Conservation (phyloP, 345 rosid genomes). For the Microthlaspi erraticum region DNA sequence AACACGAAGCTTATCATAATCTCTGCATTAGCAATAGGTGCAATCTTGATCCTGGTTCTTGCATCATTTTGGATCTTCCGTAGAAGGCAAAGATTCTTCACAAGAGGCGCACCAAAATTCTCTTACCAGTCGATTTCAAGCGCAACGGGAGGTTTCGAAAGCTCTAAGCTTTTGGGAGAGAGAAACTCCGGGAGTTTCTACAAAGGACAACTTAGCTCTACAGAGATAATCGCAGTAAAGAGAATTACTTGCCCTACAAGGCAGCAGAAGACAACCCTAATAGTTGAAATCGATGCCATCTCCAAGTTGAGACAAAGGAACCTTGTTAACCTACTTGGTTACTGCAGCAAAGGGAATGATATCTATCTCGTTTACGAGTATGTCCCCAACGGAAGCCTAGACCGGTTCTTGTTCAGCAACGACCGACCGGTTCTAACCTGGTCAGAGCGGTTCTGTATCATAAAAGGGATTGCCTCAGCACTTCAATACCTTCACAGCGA, state of each 20-base stretch:
- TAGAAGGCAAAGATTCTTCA: neutral
- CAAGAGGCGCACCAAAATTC: slow-evolving; percentile 24
- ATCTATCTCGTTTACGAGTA: slow-evolving; percentile 54
- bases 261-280: slow-evolving; percentile 29
- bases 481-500: slow-evolving; percentile 58
- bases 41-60: neutral
- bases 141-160: slow-evolving; percentile 30
- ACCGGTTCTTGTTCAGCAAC: slow-evolving; percentile 47
- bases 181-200: slow-evolving; percentile 34
- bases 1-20: slow-evolving; percentile 25
- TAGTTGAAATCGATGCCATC: slow-evolving; percentile 15
- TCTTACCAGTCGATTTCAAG: slow-evolving; percentile 33
- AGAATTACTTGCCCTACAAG: slow-evolving; percentile 33
- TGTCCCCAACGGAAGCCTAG: slow-evolving; percentile 58
- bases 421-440: slow-evolving; percentile 47
- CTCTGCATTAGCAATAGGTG: neutral
- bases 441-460: slow-evolving; percentile 51
- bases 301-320: slow-evolving; percentile 50
- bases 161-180: slow-evolving; percentile 31
- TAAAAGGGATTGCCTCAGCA: slow-evolving; percentile 54
- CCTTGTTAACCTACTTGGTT: slow-evolving; percentile 54
- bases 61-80: neutral
- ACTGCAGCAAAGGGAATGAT: slow-evolving; percentile 51
- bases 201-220: slow-evolving; percentile 34
- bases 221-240: slow-evolving; percentile 36